Evolutionary conservation across 345 rosid species (phyloP), one percentile per base, ranked within the genome.

Genomic region (Citrus maxima): DNA sequence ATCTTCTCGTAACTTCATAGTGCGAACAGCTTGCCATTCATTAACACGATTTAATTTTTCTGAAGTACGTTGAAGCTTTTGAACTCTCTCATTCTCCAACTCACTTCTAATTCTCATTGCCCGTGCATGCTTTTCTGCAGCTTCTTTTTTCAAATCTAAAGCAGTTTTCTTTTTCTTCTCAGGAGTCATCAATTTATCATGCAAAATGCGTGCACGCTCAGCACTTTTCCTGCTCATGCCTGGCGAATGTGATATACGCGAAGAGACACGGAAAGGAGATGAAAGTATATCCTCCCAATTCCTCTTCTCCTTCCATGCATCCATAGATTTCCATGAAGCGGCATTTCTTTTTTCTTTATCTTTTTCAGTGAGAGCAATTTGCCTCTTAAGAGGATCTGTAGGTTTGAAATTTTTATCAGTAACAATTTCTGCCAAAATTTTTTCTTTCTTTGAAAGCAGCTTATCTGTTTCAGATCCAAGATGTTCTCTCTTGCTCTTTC

Each of bases 221-320:
- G 85, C 89, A 84, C 93, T 92, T 80, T 84, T 92, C 79, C 91
- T 87, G 83, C 88, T 85, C 84, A 88, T 74, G 72, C 92, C 88
- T 4, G 96, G 96, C 5, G 89, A 89, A 84, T 87, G 88, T 63
- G 91, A 88, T 73, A 84, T 73, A 7, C 92, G 92, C 34, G 93
- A 87, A 46, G 95, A 90, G 79, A 67, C 77, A 64, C 88, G 89
- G 72, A 80, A 90, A 76, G 93, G 91, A 74, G 96, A 87, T 60
- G 90, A 82, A 77, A 92, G 91, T 82, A 90, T 87, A 66, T 89
- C 96, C 80, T 88, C 92, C 96, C 92, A 92, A 60, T 90, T 90
- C 80, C 96, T 89, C 85, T 87, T 92, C 84, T 92, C 93, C 83
- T 87, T 92, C 96, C 96, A 90, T 40, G 92, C 96, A 87, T 92